These are phyloP conservation scores for Ormosia semicastrata DNA, from an alignment of 306 rosid species.

Conservation along the genomic window DNA sequence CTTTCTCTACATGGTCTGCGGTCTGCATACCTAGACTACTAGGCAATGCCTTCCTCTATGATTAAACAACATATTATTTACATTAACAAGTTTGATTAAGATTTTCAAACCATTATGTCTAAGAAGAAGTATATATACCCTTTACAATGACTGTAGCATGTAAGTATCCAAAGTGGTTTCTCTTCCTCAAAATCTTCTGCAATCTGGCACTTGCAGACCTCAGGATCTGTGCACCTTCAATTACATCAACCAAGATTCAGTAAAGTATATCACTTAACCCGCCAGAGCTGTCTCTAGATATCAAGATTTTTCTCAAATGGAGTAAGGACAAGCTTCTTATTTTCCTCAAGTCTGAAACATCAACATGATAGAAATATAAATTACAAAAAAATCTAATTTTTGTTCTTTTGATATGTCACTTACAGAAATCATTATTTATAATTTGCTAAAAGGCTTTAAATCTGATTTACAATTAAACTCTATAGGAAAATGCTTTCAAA, in stretches of 20 bases:
- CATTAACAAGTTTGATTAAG: slow-evolving; percentile 4
- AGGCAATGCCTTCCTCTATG: background rate
- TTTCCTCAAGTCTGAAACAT: too few relatives aligned
- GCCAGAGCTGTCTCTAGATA: too few relatives aligned
- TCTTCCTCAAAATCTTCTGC: slow-evolving; percentile 72
- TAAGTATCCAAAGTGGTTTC: slow-evolving; percentile 87
- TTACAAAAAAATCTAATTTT: too few relatives aligned
- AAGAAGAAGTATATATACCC: slow-evolving; percentile 43
- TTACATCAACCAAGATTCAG: slow-evolving; percentile 28
- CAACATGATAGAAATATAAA: too few relatives aligned
- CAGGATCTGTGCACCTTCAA: slow-evolving; percentile 86
- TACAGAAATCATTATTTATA: too few relatives aligned
- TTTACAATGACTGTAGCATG: slow-evolving; percentile 80
- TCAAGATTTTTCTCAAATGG: too few relatives aligned
- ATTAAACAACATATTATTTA: background rate
- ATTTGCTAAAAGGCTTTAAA: too few relatives aligned
- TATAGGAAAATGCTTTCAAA: too few relatives aligned
- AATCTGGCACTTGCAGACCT: slow-evolving; percentile 68
- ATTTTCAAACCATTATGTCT: background rate
- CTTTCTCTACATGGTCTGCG: background rate
- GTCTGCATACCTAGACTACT: background rate
- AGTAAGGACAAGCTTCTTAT: too few relatives aligned
- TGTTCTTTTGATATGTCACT: too few relatives aligned
- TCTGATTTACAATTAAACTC: too few relatives aligned
- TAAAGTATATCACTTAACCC: slow-evolving; percentile 7